A percentile compares a stretch with the other conserved stretches of the same genome.
These are phyloP conservation scores for Balamuthia mandrillaris DNA, from an alignment of 208 protist genomes.

Conservation along the genomic window DNA sequence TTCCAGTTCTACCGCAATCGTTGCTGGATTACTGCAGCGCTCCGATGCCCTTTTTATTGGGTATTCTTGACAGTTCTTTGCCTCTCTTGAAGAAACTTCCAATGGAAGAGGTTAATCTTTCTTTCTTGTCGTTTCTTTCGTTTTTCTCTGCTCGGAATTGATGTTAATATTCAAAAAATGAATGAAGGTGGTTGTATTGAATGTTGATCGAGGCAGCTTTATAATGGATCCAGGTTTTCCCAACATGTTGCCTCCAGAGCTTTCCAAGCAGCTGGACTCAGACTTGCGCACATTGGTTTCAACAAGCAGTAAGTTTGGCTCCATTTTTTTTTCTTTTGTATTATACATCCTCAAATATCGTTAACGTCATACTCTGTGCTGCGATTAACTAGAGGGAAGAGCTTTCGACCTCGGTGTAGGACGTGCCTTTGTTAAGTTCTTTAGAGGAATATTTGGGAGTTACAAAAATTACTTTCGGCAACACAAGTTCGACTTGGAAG, in stretches of 20 bases:
- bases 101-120: not conserved
- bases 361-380: not conserved
- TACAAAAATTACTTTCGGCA: not conserved
- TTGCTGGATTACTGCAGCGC: slow-evolving; percentile 58
- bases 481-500: slow-evolving; percentile 15
- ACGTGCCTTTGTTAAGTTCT: slow-evolving; percentile 26
- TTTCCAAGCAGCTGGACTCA: not conserved
- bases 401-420: slow-evolving; percentile 2
- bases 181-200: slow-evolving; percentile 11
- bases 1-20: slow-evolving; percentile 49
- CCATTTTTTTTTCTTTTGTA: not conserved
- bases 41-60: slow-evolving; percentile 63
- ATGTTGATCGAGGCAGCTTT: slow-evolving; percentile 6
- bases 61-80: slow-evolving; percentile 13
- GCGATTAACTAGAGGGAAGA: not conserved
- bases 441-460: not conserved
- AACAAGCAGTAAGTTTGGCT: not conserved
- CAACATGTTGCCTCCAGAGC: not conserved
- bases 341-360: not conserved
- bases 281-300: slow-evolving; percentile 9
- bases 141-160: not conserved
- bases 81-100: slow-evolving; percentile 30
- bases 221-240: slow-evolving; percentile 1
- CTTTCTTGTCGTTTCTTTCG: not conserved
- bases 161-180: not conserved